Conservation (phyloP, 2,329 filamentous ascomycete species). For the Cladosporium austrohemisphaericum region DNA sequence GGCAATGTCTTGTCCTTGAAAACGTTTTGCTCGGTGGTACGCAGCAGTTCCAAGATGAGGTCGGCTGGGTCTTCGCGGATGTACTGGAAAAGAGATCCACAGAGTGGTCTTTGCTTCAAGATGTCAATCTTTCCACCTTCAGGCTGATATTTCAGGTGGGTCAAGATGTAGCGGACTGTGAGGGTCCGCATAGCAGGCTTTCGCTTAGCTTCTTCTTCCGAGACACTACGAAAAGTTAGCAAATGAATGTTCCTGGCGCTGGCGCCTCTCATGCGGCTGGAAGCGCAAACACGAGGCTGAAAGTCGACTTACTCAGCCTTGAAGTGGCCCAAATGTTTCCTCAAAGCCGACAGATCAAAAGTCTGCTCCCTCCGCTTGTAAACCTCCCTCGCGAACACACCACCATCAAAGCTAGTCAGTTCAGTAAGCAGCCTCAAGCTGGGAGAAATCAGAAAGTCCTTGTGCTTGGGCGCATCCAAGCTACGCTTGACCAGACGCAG, state of each 20-base stretch:
- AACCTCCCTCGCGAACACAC: slow-evolving; percentile 69
- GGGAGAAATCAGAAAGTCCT: slow-evolving; percentile 84
- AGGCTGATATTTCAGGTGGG: slow-evolving; percentile 73
- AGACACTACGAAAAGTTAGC: slow-evolving; percentile 15
- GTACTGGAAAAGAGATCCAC: slow-evolving; percentile 68
- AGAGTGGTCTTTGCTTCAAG: slow-evolving; percentile 67
- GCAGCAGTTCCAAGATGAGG: slow-evolving; percentile 70
- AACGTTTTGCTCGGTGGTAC: slow-evolving; percentile 65
- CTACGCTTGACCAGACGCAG: slow-evolving; percentile 76
- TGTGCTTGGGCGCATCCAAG: slow-evolving; percentile 73
- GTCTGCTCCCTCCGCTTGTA: slow-evolving; percentile 72
- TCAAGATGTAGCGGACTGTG: slow-evolving; percentile 75
- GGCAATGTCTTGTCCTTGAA: slow-evolving; percentile 71
- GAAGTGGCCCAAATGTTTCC: slow-evolving; percentile 73
- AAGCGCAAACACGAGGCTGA: no score
- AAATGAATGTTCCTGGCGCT: not conserved
- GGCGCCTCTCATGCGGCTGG: no score
- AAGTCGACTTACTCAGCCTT: slow-evolving; percentile 42
- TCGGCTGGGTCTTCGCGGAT: slow-evolving; percentile 74
- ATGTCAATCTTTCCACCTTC: slow-evolving; percentile 76
- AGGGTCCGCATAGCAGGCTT: slow-evolving; percentile 79
- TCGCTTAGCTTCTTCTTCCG: slow-evolving; percentile 57
- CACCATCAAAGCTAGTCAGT: slow-evolving; percentile 80
- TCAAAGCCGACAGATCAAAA: slow-evolving; percentile 66
- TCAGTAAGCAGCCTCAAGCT: slow-evolving; percentile 82